These are phyloP conservation scores for Dorcoceras hygrometricum DNA, from an alignment of 257 asterid species.

Conservation along the genomic window DNA sequence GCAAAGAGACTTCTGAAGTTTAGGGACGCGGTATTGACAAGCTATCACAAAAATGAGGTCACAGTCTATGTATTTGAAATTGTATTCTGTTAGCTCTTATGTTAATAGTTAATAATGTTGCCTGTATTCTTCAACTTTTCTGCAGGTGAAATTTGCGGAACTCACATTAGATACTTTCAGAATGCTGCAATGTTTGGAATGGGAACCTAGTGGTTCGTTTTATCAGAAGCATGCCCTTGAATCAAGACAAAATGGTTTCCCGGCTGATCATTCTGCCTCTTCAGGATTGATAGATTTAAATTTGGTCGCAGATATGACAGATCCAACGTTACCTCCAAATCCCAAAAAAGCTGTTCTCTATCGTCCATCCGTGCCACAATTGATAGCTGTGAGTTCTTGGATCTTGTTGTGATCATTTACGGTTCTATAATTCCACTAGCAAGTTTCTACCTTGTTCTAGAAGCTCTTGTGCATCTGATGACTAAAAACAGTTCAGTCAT, in stretches of 20 bases:
- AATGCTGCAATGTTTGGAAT: constrained; percentile 98
- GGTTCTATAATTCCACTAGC: constrained; percentile 1
- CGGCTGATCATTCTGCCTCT: constrained; percentile 66
- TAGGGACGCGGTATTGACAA: constrained; percentile 79
- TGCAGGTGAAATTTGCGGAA: constrained; percentile 92
- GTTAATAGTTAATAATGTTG: constrained; percentile 20
- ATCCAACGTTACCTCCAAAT: constrained; percentile 93
- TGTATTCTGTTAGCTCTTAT: constrained; percentile 7
- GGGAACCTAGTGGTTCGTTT: constrained; percentile 94
- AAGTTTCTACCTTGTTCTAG: constrained; percentile 17
- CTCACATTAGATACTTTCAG: constrained; percentile 86
- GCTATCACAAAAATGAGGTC: constrained; percentile 94
- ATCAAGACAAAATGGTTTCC: constrained; percentile 54
- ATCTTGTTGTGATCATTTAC: constrained; percentile 23
- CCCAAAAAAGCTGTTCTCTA: constrained; percentile 85
- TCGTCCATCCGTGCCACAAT: constrained; percentile 82
- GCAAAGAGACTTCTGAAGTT: constrained; percentile 90
- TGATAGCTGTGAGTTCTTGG: constrained; percentile 70
- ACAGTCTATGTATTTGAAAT: constrained; percentile 13
- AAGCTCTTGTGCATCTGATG: background rate
- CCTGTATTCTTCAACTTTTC: constrained; percentile 20
- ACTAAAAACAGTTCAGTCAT: background rate
- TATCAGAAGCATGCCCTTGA: constrained; percentile 60
- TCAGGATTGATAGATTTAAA: constrained; percentile 85
- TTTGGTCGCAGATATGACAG: constrained; percentile 81